Evolutionary conservation across 1,284 basidiomycete species (phyloP).

Genomic region (Kalmanozyma brasiliensis): DNA sequence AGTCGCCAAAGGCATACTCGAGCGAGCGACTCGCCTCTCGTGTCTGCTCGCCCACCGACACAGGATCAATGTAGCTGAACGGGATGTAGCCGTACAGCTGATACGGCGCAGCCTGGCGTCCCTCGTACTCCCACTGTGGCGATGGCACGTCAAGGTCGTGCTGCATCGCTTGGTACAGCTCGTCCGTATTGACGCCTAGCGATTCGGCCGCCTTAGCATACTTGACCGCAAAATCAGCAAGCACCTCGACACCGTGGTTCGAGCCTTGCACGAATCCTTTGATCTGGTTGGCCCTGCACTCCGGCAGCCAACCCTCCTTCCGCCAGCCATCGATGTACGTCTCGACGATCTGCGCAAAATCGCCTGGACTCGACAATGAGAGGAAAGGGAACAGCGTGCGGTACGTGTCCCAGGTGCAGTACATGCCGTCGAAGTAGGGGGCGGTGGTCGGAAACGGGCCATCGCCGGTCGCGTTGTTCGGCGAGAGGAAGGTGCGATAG

Average conservation of each 20-base stretch:
- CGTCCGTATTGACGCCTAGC: slow-evolving; percentile 49
- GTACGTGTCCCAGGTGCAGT: slow-evolving; percentile 53
- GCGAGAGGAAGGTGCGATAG: slow-evolving; percentile 61
- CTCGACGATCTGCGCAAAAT: slow-evolving; percentile 58
- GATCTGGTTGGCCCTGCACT: slow-evolving; percentile 61
- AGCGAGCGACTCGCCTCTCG: slow-evolving; percentile 58
- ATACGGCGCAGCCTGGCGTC: slow-evolving; percentile 51
- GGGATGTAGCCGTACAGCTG: slow-evolving; percentile 55
- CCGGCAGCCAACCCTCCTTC: slow-evolving; percentile 57
- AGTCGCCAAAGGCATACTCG: slow-evolving; percentile 71
- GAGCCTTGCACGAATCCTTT: slow-evolving; percentile 50
- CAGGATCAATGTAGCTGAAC: slow-evolving; percentile 52
- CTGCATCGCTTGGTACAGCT: slow-evolving; percentile 53
- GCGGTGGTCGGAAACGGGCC: slow-evolving; percentile 31
- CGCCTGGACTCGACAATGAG: slow-evolving; percentile 50
- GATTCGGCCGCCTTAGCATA: slow-evolving; percentile 38
- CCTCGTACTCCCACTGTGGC: slow-evolving; percentile 54
- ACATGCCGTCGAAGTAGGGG: slow-evolving; percentile 58
- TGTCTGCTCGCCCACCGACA: slow-evolving; percentile 55
- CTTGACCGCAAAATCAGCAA: slow-evolving; percentile 59
- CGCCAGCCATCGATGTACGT: slow-evolving; percentile 60
- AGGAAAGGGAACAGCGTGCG: slow-evolving; percentile 60
- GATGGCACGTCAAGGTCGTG: slow-evolving; percentile 68
- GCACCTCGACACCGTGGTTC: slow-evolving; percentile 52
- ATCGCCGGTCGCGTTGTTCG: slow-evolving; percentile 59